Evolutionary conservation across 768 basidiomycete species (phyloP), one percentile per base, ranked within the genome.

Genomic region (Hericium erinaceus): DNA sequence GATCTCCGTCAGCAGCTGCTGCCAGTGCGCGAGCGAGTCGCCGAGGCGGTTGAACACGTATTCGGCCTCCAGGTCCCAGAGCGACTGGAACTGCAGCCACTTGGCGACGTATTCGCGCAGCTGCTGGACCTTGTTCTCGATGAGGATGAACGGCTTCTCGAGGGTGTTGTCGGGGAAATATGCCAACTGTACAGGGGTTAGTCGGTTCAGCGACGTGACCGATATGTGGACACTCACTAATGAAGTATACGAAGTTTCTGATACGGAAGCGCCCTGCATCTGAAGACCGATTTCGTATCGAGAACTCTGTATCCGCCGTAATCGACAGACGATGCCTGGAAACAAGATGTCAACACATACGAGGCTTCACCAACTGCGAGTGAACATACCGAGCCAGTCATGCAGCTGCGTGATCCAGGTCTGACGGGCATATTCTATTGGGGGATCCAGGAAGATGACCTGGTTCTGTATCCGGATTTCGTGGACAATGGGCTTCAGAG

Each of bases 401-500:
- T 98, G 95, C 60, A 97, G 72, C 67, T 95, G 89, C 48, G 79
- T 80, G 59, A 95, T 80, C 95, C 95, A 98, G 9, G 81, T 87
- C 52, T 88, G 83, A 44, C 95, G 83, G 0, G 95, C 93, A 64
- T 90, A 83, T 70, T 98, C 95, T 74, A 98, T 92, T 58, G 97
- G 97, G 26, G 97, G 97, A 69, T 98, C 95, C 54, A 98, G 78
- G 75, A 97, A 98, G 70, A 99, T 98, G 61, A 98, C 92, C 69
- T 99, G 97, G 68, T 99, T 97, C 67, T 95, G 90, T 80, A 98
- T 98, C 72, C 95, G 83, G 61, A 98, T 90, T 69, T 98, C 95
- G 70, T 98, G 95, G 7, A 95, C 79, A 57, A 97, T 87, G 0
- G 93, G 90, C 64, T 89, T 86, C 62, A 98, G 70, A 2, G 79